A percentile compares a stretch with the other conserved stretches of the same genome.
Conservation (phyloP, 495 filamentous ascomycete genomes). For the Geoglossum glabrum region DNA sequence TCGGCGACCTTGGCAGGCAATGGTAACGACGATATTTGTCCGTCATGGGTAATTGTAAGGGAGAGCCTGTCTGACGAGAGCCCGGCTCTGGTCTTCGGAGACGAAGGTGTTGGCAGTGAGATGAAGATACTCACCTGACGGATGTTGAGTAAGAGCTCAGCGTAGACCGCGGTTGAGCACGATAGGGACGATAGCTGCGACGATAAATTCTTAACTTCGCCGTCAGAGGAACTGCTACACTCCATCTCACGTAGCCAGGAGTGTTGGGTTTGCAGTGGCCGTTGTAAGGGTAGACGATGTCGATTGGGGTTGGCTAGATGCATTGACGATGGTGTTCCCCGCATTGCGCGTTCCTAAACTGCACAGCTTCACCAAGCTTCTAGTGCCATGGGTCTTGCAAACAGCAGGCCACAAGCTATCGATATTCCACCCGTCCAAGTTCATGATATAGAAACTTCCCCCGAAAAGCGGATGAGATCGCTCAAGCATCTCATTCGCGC, state of each 20-base stretch:
- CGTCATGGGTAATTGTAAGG: constrained; percentile 34
- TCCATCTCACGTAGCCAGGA: not conserved
- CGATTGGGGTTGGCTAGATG: not conserved
- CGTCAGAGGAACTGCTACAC: not conserved
- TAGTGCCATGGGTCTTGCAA: not conserved
- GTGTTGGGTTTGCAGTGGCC: not conserved
- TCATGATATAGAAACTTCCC: constrained; percentile 56
- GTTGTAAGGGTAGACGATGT: not conserved
- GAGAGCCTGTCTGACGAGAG: constrained; percentile 28
- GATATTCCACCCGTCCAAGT: constrained; percentile 48
- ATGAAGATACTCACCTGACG: constrained; percentile 60
- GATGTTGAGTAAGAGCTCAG: constrained; percentile 76
- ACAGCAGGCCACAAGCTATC: constrained; percentile 20
- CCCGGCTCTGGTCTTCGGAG: constrained; percentile 24
- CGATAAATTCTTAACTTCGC: not conserved
- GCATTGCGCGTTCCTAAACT: not conserved
- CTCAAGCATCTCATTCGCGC: constrained; percentile 76
- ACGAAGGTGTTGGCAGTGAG: constrained; percentile 32
- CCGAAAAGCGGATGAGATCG: constrained; percentile 59
- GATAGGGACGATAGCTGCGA: not conserved
- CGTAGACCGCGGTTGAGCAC: constrained; percentile 32
- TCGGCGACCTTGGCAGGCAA: constrained; percentile 42
- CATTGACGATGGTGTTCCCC: not conserved
- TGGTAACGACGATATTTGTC: constrained; percentile 30
- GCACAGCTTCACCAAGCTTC: not conserved